A percentile compares a stretch with the other conserved stretches of the same genome.
Evolutionary conservation across 306 rosid genomes (phyloP).

Genomic region (Lagenaria siceraria): DNA sequence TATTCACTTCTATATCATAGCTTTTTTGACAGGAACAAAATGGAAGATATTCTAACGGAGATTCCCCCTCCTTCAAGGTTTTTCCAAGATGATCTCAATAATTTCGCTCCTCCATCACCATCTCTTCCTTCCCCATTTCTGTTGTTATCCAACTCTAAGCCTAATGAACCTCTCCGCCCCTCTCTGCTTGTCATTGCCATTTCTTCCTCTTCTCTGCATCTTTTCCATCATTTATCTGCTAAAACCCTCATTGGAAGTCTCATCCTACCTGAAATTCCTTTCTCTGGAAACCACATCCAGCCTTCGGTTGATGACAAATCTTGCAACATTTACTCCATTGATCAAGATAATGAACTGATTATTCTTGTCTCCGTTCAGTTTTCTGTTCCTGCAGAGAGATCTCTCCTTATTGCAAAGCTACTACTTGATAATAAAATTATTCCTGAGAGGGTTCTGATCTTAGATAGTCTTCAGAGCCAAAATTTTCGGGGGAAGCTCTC

Average conservation of each 20-base stretch:
- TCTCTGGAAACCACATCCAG: slow-evolving; percentile 28
- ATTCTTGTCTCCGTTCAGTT: slow-evolving; percentile 33
- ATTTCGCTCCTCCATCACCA: slow-evolving; percentile 43
- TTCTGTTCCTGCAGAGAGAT: slow-evolving; percentile 31
- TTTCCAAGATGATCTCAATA: slow-evolving; percentile 69
- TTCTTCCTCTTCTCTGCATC: slow-evolving; percentile 45
- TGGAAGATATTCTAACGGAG: slow-evolving; percentile 86
- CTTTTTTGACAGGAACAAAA: slow-evolving; percentile 7
- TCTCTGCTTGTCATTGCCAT: slow-evolving; percentile 55
- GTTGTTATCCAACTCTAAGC: slow-evolving; percentile 23
- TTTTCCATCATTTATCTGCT: slow-evolving; percentile 30
- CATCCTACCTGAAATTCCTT: slow-evolving; percentile 47
- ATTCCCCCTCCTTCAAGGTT: slow-evolving; percentile 76
- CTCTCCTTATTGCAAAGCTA: slow-evolving; percentile 34
- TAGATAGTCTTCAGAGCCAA: slow-evolving; percentile 38
- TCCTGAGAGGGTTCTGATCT: slow-evolving; percentile 39
- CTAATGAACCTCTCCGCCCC: slow-evolving; percentile 38
- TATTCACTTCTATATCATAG: not conserved
- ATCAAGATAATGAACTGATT: slow-evolving; percentile 1
- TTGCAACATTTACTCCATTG: slow-evolving; percentile 29
- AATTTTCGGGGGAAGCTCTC: slow-evolving; percentile 49
- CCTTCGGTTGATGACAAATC: slow-evolving; percentile 36
- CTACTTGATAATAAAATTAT: slow-evolving; percentile 28
- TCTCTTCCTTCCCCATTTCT: slow-evolving; percentile 59
- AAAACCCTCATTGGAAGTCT: slow-evolving; percentile 46